These are phyloP conservation scores for Fistulifera pelliculosa DNA, from an alignment of 108 stramenopile genomes.

Conservation along the genomic window DNA sequence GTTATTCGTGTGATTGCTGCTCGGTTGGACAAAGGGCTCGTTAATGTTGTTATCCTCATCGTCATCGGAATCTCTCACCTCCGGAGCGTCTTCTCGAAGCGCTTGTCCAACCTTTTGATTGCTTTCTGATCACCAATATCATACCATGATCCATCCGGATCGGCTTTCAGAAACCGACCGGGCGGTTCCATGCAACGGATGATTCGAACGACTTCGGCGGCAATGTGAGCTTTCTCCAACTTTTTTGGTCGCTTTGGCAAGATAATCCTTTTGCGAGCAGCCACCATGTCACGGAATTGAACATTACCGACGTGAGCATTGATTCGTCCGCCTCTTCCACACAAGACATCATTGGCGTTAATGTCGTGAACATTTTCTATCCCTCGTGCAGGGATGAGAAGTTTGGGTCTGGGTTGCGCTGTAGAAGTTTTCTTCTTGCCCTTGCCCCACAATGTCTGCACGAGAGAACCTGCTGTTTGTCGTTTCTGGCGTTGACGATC, in stretches of 20 bases:
- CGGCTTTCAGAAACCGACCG: slow-evolving; percentile 80
- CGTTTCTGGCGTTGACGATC: slow-evolving; percentile 7
- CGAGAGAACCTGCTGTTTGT: slow-evolving; percentile 8
- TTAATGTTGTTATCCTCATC: slow-evolving; percentile 13
- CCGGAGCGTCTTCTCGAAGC: slow-evolving; percentile 71
- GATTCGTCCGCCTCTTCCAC: slow-evolving; percentile 78
- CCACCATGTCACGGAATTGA: slow-evolving; percentile 65
- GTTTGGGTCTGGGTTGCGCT: slow-evolving; percentile 40
- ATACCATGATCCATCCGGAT: slow-evolving; percentile 52
- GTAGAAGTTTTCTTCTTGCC: slow-evolving; percentile 25
- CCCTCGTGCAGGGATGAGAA: slow-evolving; percentile 32
- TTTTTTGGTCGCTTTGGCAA: slow-evolving; percentile 69
- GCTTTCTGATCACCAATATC: slow-evolving; percentile 86
- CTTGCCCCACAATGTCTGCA: not conserved
- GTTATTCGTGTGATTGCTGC: not conserved
- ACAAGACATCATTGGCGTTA: slow-evolving; percentile 51
- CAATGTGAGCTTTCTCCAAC: slow-evolving; percentile 76
- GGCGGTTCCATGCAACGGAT: slow-evolving; percentile 63
- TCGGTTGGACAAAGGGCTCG: not conserved
- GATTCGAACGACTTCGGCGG: slow-evolving; percentile 47
- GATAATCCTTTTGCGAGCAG: slow-evolving; percentile 47
- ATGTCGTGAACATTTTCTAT: slow-evolving; percentile 30
- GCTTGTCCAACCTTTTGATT: slow-evolving; percentile 80
- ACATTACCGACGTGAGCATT: slow-evolving; percentile 83
- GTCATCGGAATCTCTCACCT: slow-evolving; percentile 50